These are phyloP conservation scores for Bondarzewia mesenterica DNA, from an alignment of 1,284 basidiomycete species.

Conservation along the genomic window DNA sequence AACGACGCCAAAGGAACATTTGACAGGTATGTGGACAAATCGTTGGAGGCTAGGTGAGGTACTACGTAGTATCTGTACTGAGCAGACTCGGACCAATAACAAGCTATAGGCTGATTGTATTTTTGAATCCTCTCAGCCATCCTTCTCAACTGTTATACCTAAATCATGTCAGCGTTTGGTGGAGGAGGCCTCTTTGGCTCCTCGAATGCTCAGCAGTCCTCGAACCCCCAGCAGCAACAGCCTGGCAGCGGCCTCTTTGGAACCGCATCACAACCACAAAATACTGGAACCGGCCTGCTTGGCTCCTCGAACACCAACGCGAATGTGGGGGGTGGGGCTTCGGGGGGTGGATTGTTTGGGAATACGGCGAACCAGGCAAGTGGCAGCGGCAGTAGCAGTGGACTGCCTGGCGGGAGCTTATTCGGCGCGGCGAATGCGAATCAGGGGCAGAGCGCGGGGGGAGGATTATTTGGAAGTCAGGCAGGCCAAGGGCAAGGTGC, in stretches of 20 bases:
- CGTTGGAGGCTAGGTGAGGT: too few relatives aligned
- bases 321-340: background rate
- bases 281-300: background rate
- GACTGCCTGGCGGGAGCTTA: background rate
- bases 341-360: background rate
- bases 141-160: too few relatives aligned
- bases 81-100: too few relatives aligned
- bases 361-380: background rate
- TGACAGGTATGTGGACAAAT: too few relatives aligned
- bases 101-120: too few relatives aligned
- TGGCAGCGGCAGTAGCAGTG: background rate
- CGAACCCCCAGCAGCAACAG: constrained; percentile 9
- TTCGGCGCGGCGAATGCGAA: constrained; percentile 5
- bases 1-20: too few relatives aligned
- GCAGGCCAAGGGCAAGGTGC: background rate
- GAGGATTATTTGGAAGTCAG: background rate
- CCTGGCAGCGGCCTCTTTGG: constrained; percentile 12
- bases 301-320: background rate
- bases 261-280: background rate
- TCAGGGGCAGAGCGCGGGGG: constrained; percentile 1
- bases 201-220: constrained; percentile 6
- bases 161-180: constrained; percentile 8
- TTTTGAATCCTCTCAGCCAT: too few relatives aligned
- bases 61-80: too few relatives aligned
- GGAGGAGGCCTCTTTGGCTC: constrained; percentile 14